Conservation (phyloP, 2,329 filamentous ascomycete species). For the Fusarium pseudocircinatum region DNA sequence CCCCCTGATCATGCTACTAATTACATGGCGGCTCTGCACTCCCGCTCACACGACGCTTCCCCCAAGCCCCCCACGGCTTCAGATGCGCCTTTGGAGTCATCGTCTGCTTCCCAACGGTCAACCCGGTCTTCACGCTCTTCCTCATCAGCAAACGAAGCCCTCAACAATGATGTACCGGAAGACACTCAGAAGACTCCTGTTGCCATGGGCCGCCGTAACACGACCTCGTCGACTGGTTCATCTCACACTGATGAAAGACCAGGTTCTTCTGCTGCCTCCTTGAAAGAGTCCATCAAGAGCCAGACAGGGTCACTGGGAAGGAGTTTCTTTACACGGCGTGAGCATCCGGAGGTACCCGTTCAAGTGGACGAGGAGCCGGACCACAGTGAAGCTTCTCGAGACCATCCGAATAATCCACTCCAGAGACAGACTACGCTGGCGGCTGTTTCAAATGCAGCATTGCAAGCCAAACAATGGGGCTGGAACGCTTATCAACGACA, state of each 20-base stretch:
- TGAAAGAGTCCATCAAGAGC: conserved; percentile 52
- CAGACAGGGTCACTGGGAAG: conserved; percentile 53
- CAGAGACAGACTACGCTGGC: conserved; percentile 58
- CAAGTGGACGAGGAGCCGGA: conserved; percentile 48
- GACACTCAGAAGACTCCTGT: conserved; percentile 43
- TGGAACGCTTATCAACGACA: conserved; percentile 65
- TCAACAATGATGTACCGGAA: conserved; percentile 51
- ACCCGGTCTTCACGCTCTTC: conserved; percentile 65
- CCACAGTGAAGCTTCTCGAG: conserved; percentile 48
- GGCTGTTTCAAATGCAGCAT: conserved; percentile 65
- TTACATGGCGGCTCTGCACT: conserved; percentile 75
- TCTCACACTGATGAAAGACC: conserved; percentile 40
- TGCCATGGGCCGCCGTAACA: conserved; percentile 48
- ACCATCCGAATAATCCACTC: conserved; percentile 42
- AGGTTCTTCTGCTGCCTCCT: conserved; percentile 47
- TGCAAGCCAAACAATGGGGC: conserved; percentile 67
- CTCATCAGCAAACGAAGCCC: conserved; percentile 54
- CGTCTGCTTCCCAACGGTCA: conserved; percentile 51
- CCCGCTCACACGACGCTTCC: conserved; percentile 65
- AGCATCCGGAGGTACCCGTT: conserved; percentile 49
- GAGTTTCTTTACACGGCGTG: conserved; percentile 53
- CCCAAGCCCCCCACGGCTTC: conserved; percentile 52
- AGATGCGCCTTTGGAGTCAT: conserved; percentile 49
- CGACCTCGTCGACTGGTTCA: conserved; percentile 51
- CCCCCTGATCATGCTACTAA: conserved; percentile 69